Evolutionary conservation across 768 basidiomycete species (phyloP).

Genomic region (Coprinellus micaceus): DNA sequence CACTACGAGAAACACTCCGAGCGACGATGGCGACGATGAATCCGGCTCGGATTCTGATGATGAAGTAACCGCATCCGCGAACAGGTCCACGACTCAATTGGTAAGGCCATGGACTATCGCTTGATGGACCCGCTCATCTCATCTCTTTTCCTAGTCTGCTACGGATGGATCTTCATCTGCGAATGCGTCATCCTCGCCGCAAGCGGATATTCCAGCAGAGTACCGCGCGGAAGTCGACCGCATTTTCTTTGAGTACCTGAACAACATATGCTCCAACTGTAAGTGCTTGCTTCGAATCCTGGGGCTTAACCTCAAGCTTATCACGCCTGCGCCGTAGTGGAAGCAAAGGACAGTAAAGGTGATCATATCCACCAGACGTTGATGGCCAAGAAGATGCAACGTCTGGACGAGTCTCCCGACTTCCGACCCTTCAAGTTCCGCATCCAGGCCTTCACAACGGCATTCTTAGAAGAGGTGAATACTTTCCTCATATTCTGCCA

Average conservation of each 20-base stretch:
- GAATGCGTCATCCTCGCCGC: conserved; percentile 22
- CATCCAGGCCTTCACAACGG: conserved; percentile 96
- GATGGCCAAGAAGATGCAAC: conserved; percentile 99
- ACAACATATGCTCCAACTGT: conserved; percentile 86
- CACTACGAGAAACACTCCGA: conserved; percentile 39
- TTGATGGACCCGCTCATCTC: background rate
- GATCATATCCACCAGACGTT: conserved; percentile 96
- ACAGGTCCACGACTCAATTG: conserved; percentile 14
- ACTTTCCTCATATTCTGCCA: background rate
- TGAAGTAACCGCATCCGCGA: conserved; percentile 8
- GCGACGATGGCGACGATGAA: conserved; percentile 46
- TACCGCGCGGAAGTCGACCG: conserved; percentile 80
- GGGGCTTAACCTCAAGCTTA: conserved; percentile 15
- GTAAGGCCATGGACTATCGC: conserved; percentile 11
- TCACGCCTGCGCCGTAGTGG: conserved; percentile 50
- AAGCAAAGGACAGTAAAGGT: conserved; percentile 89
- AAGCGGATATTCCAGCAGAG: conserved; percentile 68
- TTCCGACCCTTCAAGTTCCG: conserved; percentile 99
- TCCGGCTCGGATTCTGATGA: conserved; percentile 42
- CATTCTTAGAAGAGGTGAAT: conserved; percentile 85
- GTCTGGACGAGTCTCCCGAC: conserved; percentile 92
- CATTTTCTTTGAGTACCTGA: conserved; percentile 88
- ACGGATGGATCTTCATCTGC: conserved; percentile 29
- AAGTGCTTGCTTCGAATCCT: conserved; percentile 29
- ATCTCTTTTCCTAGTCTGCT: conserved; percentile 20